Conservation (phyloP, 2,329 filamentous ascomycete species). For the Paecilomyces sp. region DNA sequence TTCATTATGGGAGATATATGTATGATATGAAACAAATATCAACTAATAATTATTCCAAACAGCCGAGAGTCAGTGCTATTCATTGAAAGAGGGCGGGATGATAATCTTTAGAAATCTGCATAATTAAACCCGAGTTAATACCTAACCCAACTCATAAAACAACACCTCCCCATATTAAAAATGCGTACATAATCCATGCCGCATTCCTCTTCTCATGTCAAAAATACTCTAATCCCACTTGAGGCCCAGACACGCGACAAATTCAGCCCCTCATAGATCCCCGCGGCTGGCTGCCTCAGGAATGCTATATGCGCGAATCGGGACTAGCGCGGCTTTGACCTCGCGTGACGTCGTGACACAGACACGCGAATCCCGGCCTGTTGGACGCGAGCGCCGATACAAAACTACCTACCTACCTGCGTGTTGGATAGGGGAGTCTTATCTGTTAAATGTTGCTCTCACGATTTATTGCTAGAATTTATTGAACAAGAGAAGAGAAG, state of each 20-base stretch:
- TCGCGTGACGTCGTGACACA: slow-evolving; percentile 1
- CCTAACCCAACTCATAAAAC: background rate
- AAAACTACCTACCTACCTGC: background rate
- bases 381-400: background rate
- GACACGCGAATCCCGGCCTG: background rate
- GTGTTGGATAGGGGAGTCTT: background rate
- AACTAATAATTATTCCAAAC: too few relatives aligned
- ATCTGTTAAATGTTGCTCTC: background rate
- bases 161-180: background rate
- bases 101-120: background rate
- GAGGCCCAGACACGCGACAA: background rate
- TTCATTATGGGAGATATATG: too few relatives aligned
- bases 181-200: background rate
- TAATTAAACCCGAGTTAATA: background rate
- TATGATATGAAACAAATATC: too few relatives aligned
- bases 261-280: background rate
- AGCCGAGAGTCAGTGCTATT: background rate
- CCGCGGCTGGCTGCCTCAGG: slow-evolving; percentile 10
- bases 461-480: background rate
- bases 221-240: background rate
- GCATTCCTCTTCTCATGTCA: background rate
- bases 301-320: slow-evolving; percentile 12
- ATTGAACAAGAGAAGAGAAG: background rate
- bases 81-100: background rate
- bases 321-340: slow-evolving; percentile 10